Percentiles rank a stretch among this genome's conserved stretches.
Evolutionary conservation across 371 early-diverging fungal genomes (phyloP).

Genomic region (Mucor sp.): DNA sequence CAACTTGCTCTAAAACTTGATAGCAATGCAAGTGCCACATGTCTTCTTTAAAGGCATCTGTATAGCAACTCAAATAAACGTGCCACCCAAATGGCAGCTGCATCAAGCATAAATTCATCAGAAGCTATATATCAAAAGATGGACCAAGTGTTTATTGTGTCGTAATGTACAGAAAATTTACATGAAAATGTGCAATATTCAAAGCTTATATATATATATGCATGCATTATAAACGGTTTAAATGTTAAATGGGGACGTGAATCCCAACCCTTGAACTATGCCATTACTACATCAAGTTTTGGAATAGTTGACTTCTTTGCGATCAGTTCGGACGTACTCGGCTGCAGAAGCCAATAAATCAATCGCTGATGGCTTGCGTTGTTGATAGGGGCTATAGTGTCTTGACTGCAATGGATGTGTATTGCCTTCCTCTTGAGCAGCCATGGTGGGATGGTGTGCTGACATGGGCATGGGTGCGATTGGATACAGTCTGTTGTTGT

Average conservation of each 20-base stretch:
- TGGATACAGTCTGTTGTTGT: constrained; percentile 3
- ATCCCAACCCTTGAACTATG: not conserved
- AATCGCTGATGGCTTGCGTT: constrained; percentile 28
- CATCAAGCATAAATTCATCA: not conserved
- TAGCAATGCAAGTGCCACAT: not conserved
- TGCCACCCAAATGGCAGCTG: not conserved
- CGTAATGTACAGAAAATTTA: not conserved
- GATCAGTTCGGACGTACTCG: constrained; percentile 38
- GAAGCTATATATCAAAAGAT: not conserved
- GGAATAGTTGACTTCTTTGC: not conserved
- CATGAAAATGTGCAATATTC: not conserved
- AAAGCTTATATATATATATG: not conserved
- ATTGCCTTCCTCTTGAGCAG: not conserved
- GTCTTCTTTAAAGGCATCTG: not conserved
- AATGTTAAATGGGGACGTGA: not conserved
- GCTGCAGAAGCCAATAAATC: constrained; percentile 54
- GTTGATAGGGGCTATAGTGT: not conserved
- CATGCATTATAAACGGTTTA: not conserved
- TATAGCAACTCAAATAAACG: not conserved
- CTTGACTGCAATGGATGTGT: not conserved
- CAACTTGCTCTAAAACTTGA: not conserved
- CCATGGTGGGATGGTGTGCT: not conserved
- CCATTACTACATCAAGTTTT: not conserved
- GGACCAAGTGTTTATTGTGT: not conserved
- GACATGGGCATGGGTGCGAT: constrained; percentile 16